These are phyloP conservation scores for Exutisphaerella laricina DNA, from an alignment of 2,329 filamentous ascomycete species.

Conservation along the genomic window DNA sequence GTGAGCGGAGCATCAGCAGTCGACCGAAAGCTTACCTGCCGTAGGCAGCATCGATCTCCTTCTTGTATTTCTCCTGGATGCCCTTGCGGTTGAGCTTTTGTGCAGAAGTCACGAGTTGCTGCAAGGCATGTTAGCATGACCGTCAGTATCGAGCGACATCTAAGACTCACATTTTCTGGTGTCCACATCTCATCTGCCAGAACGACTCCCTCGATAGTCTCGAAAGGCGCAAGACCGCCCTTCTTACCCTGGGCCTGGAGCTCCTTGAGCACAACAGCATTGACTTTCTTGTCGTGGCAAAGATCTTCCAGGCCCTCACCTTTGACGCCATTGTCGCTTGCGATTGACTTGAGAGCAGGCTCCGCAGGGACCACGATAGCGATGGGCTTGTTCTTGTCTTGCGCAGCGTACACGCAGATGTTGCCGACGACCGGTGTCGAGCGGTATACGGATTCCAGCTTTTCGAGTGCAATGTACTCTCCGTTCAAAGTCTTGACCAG, in stretches of 20 bases:
- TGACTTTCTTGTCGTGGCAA: conserved; percentile 61
- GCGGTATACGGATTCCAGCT: conserved; percentile 86
- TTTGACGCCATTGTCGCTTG: conserved; percentile 54
- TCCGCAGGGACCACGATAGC: conserved; percentile 68
- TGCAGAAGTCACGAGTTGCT: conserved; percentile 48
- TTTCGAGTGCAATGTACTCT: conserved; percentile 96
- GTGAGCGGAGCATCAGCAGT: too few relatives aligned
- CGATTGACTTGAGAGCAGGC: conserved; percentile 51
- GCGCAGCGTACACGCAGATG: conserved; percentile 79
- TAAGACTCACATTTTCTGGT: conserved; percentile 67
- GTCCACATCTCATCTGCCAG: conserved; percentile 85
- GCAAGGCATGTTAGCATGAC: conserved; percentile 5
- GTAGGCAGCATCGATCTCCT: conserved; percentile 47
- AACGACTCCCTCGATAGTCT: conserved; percentile 71
- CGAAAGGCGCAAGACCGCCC: conserved; percentile 63
- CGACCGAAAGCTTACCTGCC: too few relatives aligned
- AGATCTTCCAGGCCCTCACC: conserved; percentile 60
- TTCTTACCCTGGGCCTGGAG: conserved; percentile 59
- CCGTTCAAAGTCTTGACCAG: conserved; percentile 91
- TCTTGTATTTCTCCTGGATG: conserved; percentile 48
- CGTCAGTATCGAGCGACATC: neutral
- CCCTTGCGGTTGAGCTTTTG: conserved; percentile 50
- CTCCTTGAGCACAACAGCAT: conserved; percentile 61
- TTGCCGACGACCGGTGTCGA: conserved; percentile 73
- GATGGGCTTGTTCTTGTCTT: conserved; percentile 69